phyloP scores from a whole-genome alignment of 495 filamentous ascomycete species.

The Xylaria venustula region DNA sequence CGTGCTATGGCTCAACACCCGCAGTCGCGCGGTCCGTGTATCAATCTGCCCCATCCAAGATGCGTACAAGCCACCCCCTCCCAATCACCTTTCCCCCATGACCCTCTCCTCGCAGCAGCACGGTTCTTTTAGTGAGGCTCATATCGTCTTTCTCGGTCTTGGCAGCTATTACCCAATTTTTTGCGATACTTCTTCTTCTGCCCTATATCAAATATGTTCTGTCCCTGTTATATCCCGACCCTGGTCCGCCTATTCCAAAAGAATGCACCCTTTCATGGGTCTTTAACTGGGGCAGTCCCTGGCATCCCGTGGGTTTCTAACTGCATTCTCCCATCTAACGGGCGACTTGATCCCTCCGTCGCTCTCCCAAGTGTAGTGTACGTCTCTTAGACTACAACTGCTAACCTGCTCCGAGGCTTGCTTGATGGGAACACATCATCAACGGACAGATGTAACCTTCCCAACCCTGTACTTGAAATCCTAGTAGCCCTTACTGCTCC shows the following conservation, averaged over 20 bases:
- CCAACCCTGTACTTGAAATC: slow-evolving; percentile 34
- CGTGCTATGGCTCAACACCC: neutral
- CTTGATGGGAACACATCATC: slow-evolving; percentile 37
- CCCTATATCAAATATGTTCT: slow-evolving; percentile 30
- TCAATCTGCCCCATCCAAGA: slow-evolving; percentile 8
- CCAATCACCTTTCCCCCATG: slow-evolving; percentile 9
- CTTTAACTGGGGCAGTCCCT: slow-evolving; percentile 28
- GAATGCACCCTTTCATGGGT: slow-evolving; percentile 26
- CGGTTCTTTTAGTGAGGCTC: slow-evolving; percentile 17
- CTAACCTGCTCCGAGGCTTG: slow-evolving; percentile 5
- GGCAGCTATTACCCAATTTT: slow-evolving; percentile 18
- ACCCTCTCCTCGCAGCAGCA: slow-evolving; percentile 10
- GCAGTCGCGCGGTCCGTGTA: slow-evolving; percentile 7
- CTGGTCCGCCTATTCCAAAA: slow-evolving; percentile 31
- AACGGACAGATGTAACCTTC: slow-evolving; percentile 47
- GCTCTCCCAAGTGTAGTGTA: slow-evolving; percentile 23
- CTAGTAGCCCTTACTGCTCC: slow-evolving; percentile 35
- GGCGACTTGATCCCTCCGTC: slow-evolving; percentile 24
- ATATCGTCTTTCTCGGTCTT: slow-evolving; percentile 14
- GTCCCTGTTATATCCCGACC: slow-evolving; percentile 34
- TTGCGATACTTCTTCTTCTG: slow-evolving; percentile 18
- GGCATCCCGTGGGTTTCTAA: slow-evolving; percentile 27
- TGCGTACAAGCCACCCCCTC: slow-evolving; percentile 15
- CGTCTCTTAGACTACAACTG: slow-evolving; percentile 17
- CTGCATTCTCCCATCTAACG: slow-evolving; percentile 26